These are phyloP conservation scores for Calocera cornea DNA, from an alignment of 768 basidiomycete genomes.

Conservation along the genomic window DNA sequence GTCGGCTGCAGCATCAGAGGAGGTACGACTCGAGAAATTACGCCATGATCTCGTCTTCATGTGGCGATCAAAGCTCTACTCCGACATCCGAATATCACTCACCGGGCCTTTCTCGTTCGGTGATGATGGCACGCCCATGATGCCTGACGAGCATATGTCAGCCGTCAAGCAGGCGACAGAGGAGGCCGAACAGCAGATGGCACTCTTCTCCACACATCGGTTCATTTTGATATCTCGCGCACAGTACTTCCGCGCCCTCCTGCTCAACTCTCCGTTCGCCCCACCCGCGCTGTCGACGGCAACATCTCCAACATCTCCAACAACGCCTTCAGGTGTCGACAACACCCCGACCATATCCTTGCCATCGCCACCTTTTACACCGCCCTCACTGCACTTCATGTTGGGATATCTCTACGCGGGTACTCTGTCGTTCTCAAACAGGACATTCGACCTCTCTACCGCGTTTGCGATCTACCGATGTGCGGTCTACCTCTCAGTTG, in stretches of 20 bases:
- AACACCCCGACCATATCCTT: slow-evolving; percentile 41
- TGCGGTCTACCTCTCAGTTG: slow-evolving; percentile 62
- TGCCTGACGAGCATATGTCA: slow-evolving; percentile 21
- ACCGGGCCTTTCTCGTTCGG: slow-evolving; percentile 44
- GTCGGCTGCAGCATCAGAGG: slow-evolving; percentile 30
- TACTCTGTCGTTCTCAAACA: slow-evolving; percentile 81
- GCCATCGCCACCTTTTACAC: slow-evolving; percentile 87
- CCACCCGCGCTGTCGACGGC: slow-evolving; percentile 16
- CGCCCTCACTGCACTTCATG: slow-evolving; percentile 85
- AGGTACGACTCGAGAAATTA: slow-evolving; percentile 63
- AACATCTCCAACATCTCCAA: background rate
- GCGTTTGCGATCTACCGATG: slow-evolving; percentile 80
- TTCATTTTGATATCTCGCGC: slow-evolving; percentile 85
- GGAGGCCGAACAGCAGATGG: slow-evolving; percentile 55
- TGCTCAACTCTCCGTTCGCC: slow-evolving; percentile 50
- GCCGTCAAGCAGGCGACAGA: slow-evolving; percentile 16
- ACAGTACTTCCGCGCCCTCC: slow-evolving; percentile 69
- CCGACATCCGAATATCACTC: slow-evolving; percentile 74
- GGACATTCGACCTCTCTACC: slow-evolving; percentile 84
- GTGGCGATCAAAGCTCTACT: slow-evolving; percentile 91
- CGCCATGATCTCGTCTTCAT: slow-evolving; percentile 89
- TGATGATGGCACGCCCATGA: slow-evolving; percentile 13
- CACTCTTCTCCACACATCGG: slow-evolving; percentile 81
- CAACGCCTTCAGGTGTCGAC: background rate
- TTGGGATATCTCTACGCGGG: slow-evolving; percentile 92